These are phyloP conservation scores for Neocallimastix lanati DNA, from an alignment of 192 early-diverging fungal species.

Conservation along the genomic window DNA sequence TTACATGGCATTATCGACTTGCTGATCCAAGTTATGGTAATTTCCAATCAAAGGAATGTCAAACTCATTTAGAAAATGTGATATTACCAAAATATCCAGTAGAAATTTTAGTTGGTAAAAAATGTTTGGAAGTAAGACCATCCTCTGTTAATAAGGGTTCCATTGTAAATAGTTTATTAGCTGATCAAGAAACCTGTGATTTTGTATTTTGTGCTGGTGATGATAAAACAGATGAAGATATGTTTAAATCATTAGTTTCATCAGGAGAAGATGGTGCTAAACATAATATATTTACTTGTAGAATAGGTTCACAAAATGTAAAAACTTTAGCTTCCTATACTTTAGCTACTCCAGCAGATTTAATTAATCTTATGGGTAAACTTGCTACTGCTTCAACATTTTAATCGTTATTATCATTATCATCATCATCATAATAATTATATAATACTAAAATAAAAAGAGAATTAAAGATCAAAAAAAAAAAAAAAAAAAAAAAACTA, in stretches of 20 bases:
- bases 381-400: neutral
- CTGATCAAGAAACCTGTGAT: conserved; percentile 41
- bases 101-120: conserved; percentile 88
- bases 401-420: no score
- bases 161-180: conserved; percentile 73
- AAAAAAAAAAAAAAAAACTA: no score
- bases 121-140: conserved; percentile 85
- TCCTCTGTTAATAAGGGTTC: conserved; percentile 89
- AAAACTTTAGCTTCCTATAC: neutral
- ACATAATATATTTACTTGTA: neutral
- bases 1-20: no score
- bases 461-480: no score
- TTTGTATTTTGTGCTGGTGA: no score
- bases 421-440: no score
- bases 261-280: neutral
- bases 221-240: conserved; percentile 96
- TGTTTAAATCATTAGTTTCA: conserved; percentile 25
- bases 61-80: conserved; percentile 81
- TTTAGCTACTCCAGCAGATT: neutral
- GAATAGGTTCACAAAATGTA: neutral
- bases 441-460: no score
- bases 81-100: conserved; percentile 85
- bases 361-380: neutral
- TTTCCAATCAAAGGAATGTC: conserved; percentile 95
- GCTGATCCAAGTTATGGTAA: conserved; percentile 87